Conservation (phyloP, 345 rosid species). For the Pistacia atlantica region DNA sequence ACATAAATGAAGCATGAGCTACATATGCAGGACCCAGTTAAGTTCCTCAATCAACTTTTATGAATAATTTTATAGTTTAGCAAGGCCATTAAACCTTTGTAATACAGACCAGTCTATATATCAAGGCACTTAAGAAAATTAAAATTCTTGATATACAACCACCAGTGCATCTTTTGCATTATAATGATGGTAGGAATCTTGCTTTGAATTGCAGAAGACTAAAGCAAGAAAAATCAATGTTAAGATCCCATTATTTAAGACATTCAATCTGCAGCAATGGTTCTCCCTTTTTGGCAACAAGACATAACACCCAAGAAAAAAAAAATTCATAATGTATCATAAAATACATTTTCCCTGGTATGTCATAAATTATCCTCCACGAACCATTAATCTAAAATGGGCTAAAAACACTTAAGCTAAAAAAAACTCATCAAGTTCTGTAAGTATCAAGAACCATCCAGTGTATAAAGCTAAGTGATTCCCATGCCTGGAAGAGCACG, state of each 20-base stretch:
- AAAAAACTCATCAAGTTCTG: not conserved
- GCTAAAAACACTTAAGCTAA: not conserved
- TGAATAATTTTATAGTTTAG: not conserved
- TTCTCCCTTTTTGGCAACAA: not conserved
- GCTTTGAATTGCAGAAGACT: not conserved
- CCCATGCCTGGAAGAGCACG: not conserved
- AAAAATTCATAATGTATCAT: not conserved
- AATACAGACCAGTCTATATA: not conserved
- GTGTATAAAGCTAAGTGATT: not conserved
- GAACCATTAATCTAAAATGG: not conserved
- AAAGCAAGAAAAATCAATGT: not conserved
- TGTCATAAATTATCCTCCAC: not conserved
- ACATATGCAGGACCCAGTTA: not conserved
- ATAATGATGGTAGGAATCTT: not conserved
- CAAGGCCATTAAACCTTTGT: not conserved
- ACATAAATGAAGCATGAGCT: not conserved
- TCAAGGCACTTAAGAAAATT: not conserved
- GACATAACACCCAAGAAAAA: not conserved
- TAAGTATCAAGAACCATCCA: not conserved
- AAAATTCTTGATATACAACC: not conserved
- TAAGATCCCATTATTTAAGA: not conserved
- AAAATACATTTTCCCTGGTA: too few species aligned
- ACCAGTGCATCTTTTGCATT: not conserved
- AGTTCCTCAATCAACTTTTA: not conserved
- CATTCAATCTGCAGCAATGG: not conserved